Evolutionary conservation across 148 eudicot genomes (phyloP).

Genomic region (Polygonum maritimum): DNA sequence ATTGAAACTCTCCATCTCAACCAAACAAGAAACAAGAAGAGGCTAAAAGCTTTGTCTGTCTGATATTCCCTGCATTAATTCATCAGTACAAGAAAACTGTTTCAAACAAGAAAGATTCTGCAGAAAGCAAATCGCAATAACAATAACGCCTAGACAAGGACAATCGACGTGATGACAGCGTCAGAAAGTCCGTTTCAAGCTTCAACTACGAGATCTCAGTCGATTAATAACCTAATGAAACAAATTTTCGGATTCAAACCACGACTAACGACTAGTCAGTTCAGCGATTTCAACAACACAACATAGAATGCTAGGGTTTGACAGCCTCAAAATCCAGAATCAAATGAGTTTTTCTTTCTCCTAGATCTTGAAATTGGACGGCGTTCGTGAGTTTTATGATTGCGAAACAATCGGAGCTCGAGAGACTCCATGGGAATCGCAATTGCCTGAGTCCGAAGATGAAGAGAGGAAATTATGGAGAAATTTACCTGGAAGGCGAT

Average conservation of each 20-base stretch:
- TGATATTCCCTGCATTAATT: background rate
- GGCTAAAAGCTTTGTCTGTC: background rate
- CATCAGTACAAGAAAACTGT: background rate
- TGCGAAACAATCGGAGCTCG: background rate
- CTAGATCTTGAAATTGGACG: background rate
- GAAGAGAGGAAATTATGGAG: background rate
- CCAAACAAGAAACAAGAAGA: background rate
- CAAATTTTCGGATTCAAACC: background rate
- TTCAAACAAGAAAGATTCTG: background rate
- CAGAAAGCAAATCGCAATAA: background rate
- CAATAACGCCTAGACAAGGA: background rate
- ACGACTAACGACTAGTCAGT: background rate
- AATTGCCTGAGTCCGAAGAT: background rate
- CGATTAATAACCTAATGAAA: too few relatives aligned
- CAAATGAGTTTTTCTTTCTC: background rate
- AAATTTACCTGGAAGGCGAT: background rate
- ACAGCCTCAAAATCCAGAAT: background rate
- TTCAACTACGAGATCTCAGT: background rate
- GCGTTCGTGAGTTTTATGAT: background rate
- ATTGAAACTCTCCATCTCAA: conserved; percentile 1
- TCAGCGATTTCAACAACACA: background rate
- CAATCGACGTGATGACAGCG: background rate
- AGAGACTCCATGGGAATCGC: background rate
- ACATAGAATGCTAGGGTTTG: background rate
- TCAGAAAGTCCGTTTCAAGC: background rate